Conservation (phyloP, 805 yeast genomes). For the Saccharomycopsis babjevae region DNA sequence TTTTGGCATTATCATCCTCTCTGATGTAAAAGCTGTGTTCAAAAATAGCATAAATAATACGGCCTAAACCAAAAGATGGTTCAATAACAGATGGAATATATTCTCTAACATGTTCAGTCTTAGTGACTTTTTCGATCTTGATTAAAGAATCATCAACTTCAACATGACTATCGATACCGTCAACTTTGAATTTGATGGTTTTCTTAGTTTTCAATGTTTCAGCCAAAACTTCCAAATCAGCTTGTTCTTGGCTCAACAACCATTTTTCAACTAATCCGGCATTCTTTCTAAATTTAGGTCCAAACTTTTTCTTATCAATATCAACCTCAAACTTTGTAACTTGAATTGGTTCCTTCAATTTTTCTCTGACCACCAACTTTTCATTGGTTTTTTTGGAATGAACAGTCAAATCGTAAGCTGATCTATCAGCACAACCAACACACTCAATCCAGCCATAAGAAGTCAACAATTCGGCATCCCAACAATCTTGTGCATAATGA, state of each 20-base stretch:
- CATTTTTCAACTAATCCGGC: slow-evolving; percentile 86
- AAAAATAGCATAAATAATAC: slow-evolving; percentile 84
- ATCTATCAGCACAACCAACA: slow-evolving; percentile 99
- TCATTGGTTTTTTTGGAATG: slow-evolving; percentile 93
- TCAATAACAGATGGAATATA: slow-evolving; percentile 95
- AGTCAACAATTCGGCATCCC: slow-evolving; percentile 97
- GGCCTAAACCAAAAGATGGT: slow-evolving; percentile 98
- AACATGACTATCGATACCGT: slow-evolving; percentile 48
- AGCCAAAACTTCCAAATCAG: slow-evolving; percentile 69
- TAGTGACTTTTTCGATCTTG: slow-evolving; percentile 65
- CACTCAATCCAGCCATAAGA: slow-evolving; percentile 99
- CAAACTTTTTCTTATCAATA: slow-evolving; percentile 89
- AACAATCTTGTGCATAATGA: slow-evolving; percentile 97
- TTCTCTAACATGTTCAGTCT: slow-evolving; percentile 87
- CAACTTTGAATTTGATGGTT: slow-evolving; percentile 56
- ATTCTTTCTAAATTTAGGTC: slow-evolving; percentile 95
- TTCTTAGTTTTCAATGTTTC: slow-evolving; percentile 53
- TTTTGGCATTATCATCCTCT: slow-evolving; percentile 80
- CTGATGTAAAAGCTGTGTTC: slow-evolving; percentile 96
- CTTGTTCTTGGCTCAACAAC: slow-evolving; percentile 67
- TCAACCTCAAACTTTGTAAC: slow-evolving; percentile 80
- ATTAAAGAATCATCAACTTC: slow-evolving; percentile 69
- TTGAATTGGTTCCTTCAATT: slow-evolving; percentile 71
- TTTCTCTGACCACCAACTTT: slow-evolving; percentile 88
- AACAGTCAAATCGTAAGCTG: slow-evolving; percentile 93